These are phyloP conservation scores for Verticillium dahliae DNA, from an alignment of 2,329 filamentous ascomycete species.

Conservation along the genomic window DNA sequence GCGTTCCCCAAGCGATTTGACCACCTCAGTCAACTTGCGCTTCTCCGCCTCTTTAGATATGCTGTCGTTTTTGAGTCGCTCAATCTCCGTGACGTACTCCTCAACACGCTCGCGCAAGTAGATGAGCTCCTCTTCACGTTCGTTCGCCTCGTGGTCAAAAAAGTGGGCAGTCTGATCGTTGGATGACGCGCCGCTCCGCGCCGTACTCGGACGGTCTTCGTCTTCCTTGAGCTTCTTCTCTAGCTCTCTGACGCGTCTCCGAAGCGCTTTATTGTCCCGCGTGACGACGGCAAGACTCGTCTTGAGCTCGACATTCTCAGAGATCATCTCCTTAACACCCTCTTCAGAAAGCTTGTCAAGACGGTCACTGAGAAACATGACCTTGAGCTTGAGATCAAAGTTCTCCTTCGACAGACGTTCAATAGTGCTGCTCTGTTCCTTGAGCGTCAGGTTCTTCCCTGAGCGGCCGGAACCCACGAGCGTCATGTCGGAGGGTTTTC, in stretches of 20 bases:
- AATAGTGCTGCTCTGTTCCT: constrained; percentile 96
- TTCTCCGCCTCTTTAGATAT: constrained; percentile 79
- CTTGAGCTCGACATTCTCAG: constrained; percentile 92
- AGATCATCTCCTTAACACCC: constrained; percentile 95
- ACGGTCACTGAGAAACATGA: constrained; percentile 92
- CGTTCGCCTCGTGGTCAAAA: constrained; percentile 54
- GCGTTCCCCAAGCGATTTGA: constrained; percentile 48
- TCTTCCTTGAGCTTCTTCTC: constrained; percentile 72
- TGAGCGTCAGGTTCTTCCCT: constrained; percentile 75
- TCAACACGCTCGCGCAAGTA: constrained; percentile 83
- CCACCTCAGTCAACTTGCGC: constrained; percentile 75
- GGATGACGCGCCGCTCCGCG: constrained; percentile 47
- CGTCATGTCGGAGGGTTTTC: constrained; percentile 47
- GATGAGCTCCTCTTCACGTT: constrained; percentile 77
- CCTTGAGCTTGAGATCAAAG: constrained; percentile 93
- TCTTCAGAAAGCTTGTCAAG: constrained; percentile 92
- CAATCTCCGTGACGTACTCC: constrained; percentile 75
- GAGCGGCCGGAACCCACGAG: constrained; percentile 43
- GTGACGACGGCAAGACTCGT: constrained; percentile 83
- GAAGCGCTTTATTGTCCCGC: constrained; percentile 80
- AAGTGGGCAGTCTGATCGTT: constrained; percentile 47
- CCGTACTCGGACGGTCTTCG: constrained; percentile 55
- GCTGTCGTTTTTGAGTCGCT: constrained; percentile 71
- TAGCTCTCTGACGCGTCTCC: constrained; percentile 75
- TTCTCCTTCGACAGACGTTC: constrained; percentile 96